Conservation (phyloP, 306 rosid genomes). For the Lablab purpureus region DNA sequence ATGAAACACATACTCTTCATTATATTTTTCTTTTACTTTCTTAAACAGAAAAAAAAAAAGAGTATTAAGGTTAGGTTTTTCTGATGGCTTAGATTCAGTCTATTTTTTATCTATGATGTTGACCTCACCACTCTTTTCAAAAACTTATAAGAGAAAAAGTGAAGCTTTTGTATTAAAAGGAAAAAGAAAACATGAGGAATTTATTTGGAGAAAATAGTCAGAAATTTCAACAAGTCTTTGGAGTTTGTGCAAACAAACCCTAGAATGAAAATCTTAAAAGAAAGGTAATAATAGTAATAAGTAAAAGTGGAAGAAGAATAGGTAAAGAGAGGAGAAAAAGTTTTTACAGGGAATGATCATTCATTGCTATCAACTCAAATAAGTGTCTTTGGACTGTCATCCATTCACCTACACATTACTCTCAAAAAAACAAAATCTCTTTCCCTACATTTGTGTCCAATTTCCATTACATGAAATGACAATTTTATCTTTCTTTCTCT, state of each 20-base stretch:
- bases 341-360: slow-evolving; percentile 52
- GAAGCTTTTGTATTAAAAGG: neutral
- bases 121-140: neutral
- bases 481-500: slow-evolving; percentile 50
- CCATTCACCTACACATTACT: slow-evolving; percentile 53
- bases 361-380: slow-evolving; percentile 58
- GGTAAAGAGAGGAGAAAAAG: slow-evolving; percentile 52
- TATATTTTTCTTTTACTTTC: neutral
- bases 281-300: slow-evolving; percentile 2
- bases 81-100: neutral
- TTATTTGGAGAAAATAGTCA: neutral
- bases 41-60: neutral
- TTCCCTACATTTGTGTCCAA: slow-evolving; percentile 62
- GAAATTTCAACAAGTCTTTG: slow-evolving; percentile 42
- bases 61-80: neutral
- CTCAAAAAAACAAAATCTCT: slow-evolving; percentile 37
- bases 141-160: neutral
- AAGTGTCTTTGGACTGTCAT: slow-evolving; percentile 72
- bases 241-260: slow-evolving; percentile 51
- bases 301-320: slow-evolving; percentile 1
- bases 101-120: neutral
- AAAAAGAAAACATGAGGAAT: slow-evolving; percentile 10
- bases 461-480: slow-evolving; percentile 66
- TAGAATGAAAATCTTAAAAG: slow-evolving; percentile 10
- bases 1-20: too few relatives aligned